These are phyloP conservation scores for Corylus heterophylla DNA, from an alignment of 306 rosid genomes.

Conservation along the genomic window DNA sequence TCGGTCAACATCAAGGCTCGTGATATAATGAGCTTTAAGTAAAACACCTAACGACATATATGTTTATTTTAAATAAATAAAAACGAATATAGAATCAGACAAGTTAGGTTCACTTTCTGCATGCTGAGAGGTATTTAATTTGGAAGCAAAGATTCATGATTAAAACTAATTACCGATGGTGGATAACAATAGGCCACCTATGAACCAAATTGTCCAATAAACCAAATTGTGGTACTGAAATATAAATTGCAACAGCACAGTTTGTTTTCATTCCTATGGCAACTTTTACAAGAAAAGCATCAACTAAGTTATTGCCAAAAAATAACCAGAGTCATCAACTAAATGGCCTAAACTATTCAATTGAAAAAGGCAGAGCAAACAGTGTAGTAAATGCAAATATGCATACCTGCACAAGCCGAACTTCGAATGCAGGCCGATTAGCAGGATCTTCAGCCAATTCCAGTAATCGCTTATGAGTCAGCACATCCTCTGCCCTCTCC, in stretches of 20 bases:
- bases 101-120: not conserved
- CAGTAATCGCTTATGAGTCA: slow-evolving; percentile 78
- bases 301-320: not conserved
- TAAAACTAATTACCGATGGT: no score
- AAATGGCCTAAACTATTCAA: not conserved
- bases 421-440: slow-evolving; percentile 78
- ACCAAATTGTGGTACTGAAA: not conserved
- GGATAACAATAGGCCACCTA: no score
- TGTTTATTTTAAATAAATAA: not conserved
- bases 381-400: not conserved
- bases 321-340: no score
- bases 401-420: slow-evolving; percentile 84
- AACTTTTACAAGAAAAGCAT: not conserved
- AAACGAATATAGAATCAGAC: not conserved
- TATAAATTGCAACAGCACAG: not conserved
- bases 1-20: not conserved
- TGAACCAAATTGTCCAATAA: not conserved
- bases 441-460: slow-evolving; percentile 78
- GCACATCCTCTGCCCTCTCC: slow-evolving; percentile 98
- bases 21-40: not conserved
- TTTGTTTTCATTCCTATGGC: not conserved
- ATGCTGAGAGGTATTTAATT: not conserved
- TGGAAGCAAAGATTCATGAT: no score
- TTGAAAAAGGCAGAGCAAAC: not conserved
- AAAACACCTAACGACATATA: not conserved